A percentile compares a stretch with the other conserved stretches of the same genome.
phyloP scores from a whole-genome alignment of 371 early-diverging fungal species.

The Mortierella sp. region DNA sequence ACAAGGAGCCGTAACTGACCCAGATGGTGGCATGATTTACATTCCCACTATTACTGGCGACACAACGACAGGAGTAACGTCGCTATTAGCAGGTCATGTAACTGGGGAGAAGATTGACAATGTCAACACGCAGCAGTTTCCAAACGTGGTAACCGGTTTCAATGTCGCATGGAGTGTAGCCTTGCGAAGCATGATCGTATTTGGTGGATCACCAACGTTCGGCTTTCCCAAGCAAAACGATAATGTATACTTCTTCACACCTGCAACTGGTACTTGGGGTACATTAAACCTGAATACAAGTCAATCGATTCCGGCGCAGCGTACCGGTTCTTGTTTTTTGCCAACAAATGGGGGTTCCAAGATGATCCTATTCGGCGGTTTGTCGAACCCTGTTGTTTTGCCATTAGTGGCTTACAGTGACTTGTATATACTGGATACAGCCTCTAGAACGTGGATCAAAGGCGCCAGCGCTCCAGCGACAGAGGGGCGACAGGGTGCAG shows the following conservation, averaged over 20 bases:
- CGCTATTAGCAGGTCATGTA: background rate
- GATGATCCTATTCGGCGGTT: constrained; percentile 18
- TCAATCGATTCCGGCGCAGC: background rate
- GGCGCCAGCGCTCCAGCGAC: background rate
- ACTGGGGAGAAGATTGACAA: background rate
- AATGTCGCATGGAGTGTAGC: background rate
- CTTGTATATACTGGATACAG: constrained; percentile 2
- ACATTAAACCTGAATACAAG: background rate
- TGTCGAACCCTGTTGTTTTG: background rate
- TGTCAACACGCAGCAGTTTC: background rate
- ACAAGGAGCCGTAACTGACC: constrained; percentile 6
- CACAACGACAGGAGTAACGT: background rate
- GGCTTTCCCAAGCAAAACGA: background rate
- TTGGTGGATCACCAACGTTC: background rate
- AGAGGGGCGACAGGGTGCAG: background rate
- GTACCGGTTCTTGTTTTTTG: constrained; percentile 3
- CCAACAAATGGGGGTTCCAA: background rate
- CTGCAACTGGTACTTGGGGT: background rate
- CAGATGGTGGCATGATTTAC: background rate
- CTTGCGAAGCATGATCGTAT: background rate
- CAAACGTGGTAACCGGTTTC: background rate
- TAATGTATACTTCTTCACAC: background rate
- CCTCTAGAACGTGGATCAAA: background rate
- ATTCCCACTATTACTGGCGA: background rate
- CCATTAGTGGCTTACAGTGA: background rate